A percentile compares a stretch with the other conserved stretches of the same genome.
Evolutionary conservation across 2,329 filamentous ascomycete species (phyloP).

Genomic region (Emergomyces orientalis): DNA sequence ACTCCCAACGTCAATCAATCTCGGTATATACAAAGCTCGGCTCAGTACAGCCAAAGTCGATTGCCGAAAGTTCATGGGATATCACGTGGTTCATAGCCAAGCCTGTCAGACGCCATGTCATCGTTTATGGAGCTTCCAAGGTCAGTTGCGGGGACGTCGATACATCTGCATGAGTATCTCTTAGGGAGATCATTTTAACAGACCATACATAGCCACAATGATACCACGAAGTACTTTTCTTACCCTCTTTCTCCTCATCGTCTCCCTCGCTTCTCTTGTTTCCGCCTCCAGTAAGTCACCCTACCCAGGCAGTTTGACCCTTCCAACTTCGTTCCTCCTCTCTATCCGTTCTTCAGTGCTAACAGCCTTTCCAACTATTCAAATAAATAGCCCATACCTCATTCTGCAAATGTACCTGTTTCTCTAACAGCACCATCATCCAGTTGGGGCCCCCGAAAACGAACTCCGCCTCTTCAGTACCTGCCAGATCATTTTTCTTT

Average conservation of each 20-base stretch:
- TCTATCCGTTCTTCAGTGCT: neutral
- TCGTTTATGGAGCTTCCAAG: too few species aligned
- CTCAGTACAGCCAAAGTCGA: neutral
- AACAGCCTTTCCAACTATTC: neutral
- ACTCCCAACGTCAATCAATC: too few species aligned
- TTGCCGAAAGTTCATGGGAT: neutral
- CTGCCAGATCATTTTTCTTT: slow-evolving; percentile 9
- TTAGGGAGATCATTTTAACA: neutral
- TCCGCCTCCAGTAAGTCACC: slow-evolving; percentile 29
- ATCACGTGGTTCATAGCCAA: neutral
- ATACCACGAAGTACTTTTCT: slow-evolving; percentile 14
- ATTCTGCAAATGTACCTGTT: slow-evolving; percentile 65
- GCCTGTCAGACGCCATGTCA: neutral
- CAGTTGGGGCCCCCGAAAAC: slow-evolving; percentile 45
- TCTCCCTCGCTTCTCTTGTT: slow-evolving; percentile 23
- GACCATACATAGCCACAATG: slow-evolving; percentile 15
- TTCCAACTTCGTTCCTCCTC: neutral
- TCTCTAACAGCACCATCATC: slow-evolving; percentile 59
- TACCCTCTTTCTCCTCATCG: slow-evolving; percentile 23
- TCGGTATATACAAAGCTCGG: too few species aligned
- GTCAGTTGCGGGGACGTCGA: too few species aligned
- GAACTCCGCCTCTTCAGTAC: slow-evolving; percentile 14
- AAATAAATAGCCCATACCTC: slow-evolving; percentile 40
- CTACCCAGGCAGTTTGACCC: neutral
- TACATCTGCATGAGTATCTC: neutral